Percentiles rank a stretch among this genome's conserved stretches.
Conservation (phyloP, 257 asterid genomes). For the Henckelia pumila region DNA sequence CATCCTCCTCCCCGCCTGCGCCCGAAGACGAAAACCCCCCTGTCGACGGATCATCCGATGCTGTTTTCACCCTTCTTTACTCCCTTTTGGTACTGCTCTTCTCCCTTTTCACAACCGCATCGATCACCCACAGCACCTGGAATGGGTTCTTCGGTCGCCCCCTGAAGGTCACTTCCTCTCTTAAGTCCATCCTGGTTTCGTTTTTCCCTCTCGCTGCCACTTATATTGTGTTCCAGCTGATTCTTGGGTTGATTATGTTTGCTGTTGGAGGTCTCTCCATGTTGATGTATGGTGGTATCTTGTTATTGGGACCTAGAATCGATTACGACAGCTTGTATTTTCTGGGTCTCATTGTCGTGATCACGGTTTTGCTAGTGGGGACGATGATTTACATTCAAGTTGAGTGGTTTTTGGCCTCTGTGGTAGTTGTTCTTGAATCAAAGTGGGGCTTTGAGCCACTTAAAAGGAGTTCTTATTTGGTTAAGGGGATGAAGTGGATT, state of each 20-base stretch:
- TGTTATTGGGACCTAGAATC: constrained; percentile 38
- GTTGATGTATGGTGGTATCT: constrained; percentile 12
- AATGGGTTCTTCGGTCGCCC: not conserved
- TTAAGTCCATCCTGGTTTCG: not conserved
- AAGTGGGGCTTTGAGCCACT: constrained; percentile 62
- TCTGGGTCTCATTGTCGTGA: constrained; percentile 9
- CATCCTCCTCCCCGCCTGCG: not conserved
- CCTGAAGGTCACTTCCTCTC: not conserved
- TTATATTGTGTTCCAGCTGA: constrained; percentile 10
- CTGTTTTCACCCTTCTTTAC: not conserved
- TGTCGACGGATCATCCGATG: not conserved
- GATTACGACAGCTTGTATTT: constrained; percentile 27
- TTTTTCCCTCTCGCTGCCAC: constrained; percentile 37
- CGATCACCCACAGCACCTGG: not conserved
- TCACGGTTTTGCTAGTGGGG: constrained; percentile 11
- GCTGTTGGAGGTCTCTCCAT: constrained; percentile 19
- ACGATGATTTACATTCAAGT: constrained; percentile 34
- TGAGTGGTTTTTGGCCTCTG: constrained; percentile 45
- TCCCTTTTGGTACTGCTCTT: not conserved
- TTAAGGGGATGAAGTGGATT: constrained; percentile 49
- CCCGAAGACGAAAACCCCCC: not conserved
- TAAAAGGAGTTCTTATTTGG: constrained; percentile 49
- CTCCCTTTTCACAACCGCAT: not conserved
- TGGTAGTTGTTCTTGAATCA: constrained; percentile 59
- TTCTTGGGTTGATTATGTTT: constrained; percentile 14